phyloP scores from a whole-genome alignment of 2,329 filamentous ascomycete genomes.

The Diaporthe sp. region DNA sequence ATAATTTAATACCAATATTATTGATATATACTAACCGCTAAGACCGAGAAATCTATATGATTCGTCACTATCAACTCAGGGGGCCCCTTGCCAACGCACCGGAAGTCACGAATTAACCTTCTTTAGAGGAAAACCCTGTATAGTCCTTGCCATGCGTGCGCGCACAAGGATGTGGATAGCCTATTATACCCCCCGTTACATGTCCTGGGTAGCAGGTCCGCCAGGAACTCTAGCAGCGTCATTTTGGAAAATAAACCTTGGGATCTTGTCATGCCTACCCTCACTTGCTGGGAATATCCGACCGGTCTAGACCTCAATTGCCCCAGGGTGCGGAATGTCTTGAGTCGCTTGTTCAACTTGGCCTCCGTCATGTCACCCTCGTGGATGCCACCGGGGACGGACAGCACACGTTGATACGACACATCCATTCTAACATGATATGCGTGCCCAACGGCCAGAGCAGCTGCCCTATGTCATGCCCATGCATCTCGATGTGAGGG shows the following conservation, averaged over 20 bases:
- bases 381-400: conserved; percentile 15
- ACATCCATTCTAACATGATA: conserved; percentile 11
- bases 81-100: no score
- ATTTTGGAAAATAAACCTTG: conserved; percentile 5
- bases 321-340: not conserved
- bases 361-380: conserved; percentile 25
- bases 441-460: conserved; percentile 32
- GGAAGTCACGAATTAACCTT: no score
- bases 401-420: conserved; percentile 13
- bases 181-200: conserved; percentile 7
- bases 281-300: conserved; percentile 2
- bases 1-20: no score
- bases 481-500: conserved; percentile 9
- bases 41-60: no score
- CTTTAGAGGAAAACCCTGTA: no score
- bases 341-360: conserved; percentile 22
- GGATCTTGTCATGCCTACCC: conserved; percentile 26
- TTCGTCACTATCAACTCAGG: no score
- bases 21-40: no score
- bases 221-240: not conserved
- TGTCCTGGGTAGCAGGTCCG: conserved; percentile 9
- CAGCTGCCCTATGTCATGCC: conserved; percentile 28
- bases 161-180: conserved; percentile 1
- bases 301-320: conserved; percentile 24
- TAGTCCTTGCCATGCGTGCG: not conserved